These are phyloP conservation scores for Rhizopus arrhizus DNA, from an alignment of 371 early-diverging fungal species.

Conservation along the genomic window DNA sequence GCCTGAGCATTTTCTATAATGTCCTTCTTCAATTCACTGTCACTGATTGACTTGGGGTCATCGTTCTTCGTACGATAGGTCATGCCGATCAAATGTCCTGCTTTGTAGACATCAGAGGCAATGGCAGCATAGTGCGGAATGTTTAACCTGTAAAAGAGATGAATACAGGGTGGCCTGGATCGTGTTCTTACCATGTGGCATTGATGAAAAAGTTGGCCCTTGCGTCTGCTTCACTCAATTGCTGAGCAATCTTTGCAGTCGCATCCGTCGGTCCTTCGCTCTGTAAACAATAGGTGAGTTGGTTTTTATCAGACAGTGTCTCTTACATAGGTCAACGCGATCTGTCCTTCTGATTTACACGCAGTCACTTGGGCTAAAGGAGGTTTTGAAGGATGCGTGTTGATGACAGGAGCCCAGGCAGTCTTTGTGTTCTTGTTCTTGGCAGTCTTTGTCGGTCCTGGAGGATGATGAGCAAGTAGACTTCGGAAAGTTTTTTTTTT, in stretches of 20 bases:
- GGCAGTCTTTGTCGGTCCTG: too few species aligned
- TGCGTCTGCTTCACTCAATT: slow-evolving; percentile 53
- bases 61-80: slow-evolving; percentile 60
- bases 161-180: not conserved
- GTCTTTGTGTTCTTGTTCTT: not conserved
- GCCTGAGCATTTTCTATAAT: slow-evolving; percentile 52
- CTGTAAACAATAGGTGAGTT: slow-evolving; percentile 23
- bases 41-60: slow-evolving; percentile 44
- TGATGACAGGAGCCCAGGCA: not conserved
- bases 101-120: slow-evolving; percentile 53
- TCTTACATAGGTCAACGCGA: slow-evolving; percentile 56
- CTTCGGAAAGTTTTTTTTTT: too few species aligned
- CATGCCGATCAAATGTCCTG: slow-evolving; percentile 65
- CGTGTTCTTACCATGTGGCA: slow-evolving; percentile 51
- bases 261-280: slow-evolving; percentile 67
- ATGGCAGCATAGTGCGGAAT: slow-evolving; percentile 59
- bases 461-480: too few species aligned
- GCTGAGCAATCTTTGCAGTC: slow-evolving; percentile 57
- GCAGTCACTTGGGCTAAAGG: slow-evolving; percentile 21
- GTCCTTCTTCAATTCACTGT: slow-evolving; percentile 48
- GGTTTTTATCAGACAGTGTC: slow-evolving; percentile 1
- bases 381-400: slow-evolving; percentile 6
- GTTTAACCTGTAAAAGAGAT: slow-evolving; percentile 32
- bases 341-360: slow-evolving; percentile 51
- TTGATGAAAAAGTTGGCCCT: slow-evolving; percentile 63